Evolutionary conservation across 2,329 filamentous ascomycete species (phyloP).

Genomic region (Botrytis sinoallii): DNA sequence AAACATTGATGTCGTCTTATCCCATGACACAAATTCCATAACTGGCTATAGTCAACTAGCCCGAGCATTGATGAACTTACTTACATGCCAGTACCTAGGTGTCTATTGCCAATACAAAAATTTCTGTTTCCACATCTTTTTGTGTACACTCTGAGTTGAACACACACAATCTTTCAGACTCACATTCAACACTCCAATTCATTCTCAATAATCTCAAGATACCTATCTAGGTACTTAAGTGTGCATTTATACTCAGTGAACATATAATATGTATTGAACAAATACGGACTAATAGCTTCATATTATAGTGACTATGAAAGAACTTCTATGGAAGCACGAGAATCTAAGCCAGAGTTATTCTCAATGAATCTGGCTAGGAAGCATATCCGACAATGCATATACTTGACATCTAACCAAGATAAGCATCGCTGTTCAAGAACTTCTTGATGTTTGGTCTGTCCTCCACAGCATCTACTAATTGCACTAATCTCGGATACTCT

Average conservation of each 20-base stretch:
- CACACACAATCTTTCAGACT: not conserved
- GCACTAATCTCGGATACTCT: constrained; percentile 32
- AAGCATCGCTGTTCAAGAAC: constrained; percentile 34
- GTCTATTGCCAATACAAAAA: not conserved
- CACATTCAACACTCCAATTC: not conserved
- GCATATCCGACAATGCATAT: not conserved
- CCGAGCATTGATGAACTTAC: not conserved
- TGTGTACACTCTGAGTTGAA: not conserved
- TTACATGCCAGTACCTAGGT: not conserved
- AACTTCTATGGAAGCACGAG: not conserved
- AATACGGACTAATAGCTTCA: not conserved
- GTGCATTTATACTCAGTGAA: not conserved
- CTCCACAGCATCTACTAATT: constrained; percentile 34
- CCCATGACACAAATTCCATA: not conserved
- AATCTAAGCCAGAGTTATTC: not conserved
- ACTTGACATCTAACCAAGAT: constrained; percentile 25
- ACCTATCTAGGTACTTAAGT: not conserved
- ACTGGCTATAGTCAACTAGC: not conserved
- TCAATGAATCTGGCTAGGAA: not conserved
- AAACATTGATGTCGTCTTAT: not conserved
- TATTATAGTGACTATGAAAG: not conserved
- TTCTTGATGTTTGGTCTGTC: constrained; percentile 32
- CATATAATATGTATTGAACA: not conserved
- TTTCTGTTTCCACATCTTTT: not conserved
- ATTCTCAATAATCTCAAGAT: not conserved